Base-by-base conservation (phyloP, 768 basidiomycete species). In the Rhodotorula kratochvilovae region DNA sequence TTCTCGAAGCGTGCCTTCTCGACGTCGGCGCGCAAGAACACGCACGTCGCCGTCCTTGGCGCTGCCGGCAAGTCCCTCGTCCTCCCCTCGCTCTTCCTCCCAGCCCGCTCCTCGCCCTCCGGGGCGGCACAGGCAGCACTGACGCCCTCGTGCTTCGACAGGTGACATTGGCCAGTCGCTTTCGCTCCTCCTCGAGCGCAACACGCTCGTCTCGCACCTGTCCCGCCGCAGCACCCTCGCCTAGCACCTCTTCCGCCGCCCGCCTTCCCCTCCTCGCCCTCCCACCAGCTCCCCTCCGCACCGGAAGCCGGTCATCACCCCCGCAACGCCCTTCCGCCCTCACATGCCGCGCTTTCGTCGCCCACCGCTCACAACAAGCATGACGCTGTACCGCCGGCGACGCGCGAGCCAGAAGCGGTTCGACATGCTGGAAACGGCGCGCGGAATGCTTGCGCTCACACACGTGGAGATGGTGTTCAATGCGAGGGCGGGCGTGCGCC, bases 1-100 rank as follows among this genome's bases (percentile, higher is more conserved):
- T 27, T 59, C 29, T 66, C 63, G 50, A 56, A 56, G 54, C 66
- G 73, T 33, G 50, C 70, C 29, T 74, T 74, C 70, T 68, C 73
- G 25, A 57, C 73, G 67, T 74, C 73, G 58, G 62, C 69, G 12
- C 48, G 54, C 45, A 31, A 61, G 54, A 61, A 64, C 59, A 88
- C 88, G 76, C 94, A 93, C 84, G 95, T 96, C 81, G 90, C 90
- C 61, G 94, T 99, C 71, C 90, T 96, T 81, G 95, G 95, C 78
- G 96, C 96, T 72, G 95, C 92, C 78, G 95, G 95, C 82, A 36
- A 70, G 83, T 81, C 50, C 27, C 55, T 5, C 12, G 19, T 23
- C 45, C 21, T 21, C 3, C 39, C 45, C 45, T 46, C 45, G 45
- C 19, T 19, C 17, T 21, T 7, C n/a, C n/a, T n/a, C n/a, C n/a